Percentiles rank a stretch among this genome's conserved stretches.
Evolutionary conservation across 306 rosid genomes (phyloP).

Genomic region (Comarum palustre): DNA sequence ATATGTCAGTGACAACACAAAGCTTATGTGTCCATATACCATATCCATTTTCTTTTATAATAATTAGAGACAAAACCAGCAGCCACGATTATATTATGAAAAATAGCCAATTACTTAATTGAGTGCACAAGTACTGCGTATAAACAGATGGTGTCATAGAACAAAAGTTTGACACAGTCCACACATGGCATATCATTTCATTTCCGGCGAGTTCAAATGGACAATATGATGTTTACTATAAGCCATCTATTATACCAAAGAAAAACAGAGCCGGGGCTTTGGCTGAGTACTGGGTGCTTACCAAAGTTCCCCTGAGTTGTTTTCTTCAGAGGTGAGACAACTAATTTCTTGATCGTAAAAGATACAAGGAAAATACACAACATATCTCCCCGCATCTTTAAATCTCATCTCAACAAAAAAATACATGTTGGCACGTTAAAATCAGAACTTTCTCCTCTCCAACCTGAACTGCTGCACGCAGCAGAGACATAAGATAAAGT

Average conservation of each 20-base stretch:
- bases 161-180: not conserved
- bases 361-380: not conserved
- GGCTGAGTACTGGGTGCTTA: not conserved
- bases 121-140: not conserved
- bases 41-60: not conserved
- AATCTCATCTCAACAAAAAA: not conserved
- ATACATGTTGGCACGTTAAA: not conserved
- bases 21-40: not conserved
- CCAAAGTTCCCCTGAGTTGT: not conserved
- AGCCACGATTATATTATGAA: not conserved
- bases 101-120: not conserved
- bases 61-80: not conserved
- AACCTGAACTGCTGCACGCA: not conserved
- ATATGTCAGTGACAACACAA: not conserved
- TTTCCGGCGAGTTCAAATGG: not conserved
- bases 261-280: not conserved
- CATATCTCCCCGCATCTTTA: not conserved
- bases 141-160: not conserved
- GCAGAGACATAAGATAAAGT: not conserved
- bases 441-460: not conserved
- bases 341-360: not conserved
- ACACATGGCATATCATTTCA: not conserved
- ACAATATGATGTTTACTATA: not conserved
- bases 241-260: not conserved
- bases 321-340: not conserved